Evolutionary conservation across 2,329 filamentous ascomycete species (phyloP).

Genomic region (Erysiphe pulchra): DNA sequence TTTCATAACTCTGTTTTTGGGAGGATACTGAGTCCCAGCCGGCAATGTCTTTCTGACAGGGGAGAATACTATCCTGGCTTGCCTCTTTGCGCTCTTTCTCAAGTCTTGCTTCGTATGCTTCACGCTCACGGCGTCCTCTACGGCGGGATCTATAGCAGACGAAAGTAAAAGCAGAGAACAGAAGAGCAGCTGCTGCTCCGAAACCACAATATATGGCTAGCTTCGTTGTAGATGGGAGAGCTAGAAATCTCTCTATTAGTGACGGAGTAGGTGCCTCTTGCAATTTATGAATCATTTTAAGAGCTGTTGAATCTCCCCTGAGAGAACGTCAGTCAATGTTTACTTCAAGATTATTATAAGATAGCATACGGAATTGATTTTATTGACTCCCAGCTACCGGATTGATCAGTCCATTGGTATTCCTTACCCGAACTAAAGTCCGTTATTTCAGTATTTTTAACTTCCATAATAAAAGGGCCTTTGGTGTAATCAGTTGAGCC

Average conservation of each 20-base stretch:
- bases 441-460: conserved; percentile 32
- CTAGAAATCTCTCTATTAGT: conserved; percentile 26
- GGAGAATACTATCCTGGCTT: conserved; percentile 3
- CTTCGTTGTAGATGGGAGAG: conserved; percentile 23
- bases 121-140: conserved; percentile 24
- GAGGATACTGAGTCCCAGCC: too few relatives aligned
- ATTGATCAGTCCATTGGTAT: conserved; percentile 36
- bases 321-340: conserved; percentile 5
- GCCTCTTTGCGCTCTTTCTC: conserved; percentile 11
- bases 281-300: conserved; percentile 16
- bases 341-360: not conserved
- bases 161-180: conserved; percentile 19
- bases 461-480: conserved; percentile 48
- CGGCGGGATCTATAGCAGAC: conserved; percentile 30
- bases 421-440: conserved; percentile 32
- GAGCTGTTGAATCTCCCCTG: conserved; percentile 31
- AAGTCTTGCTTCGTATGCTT: conserved; percentile 11
- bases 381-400: conserved; percentile 39
- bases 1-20: too few relatives aligned
- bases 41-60: too few relatives aligned
- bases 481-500: conserved; percentile 38
- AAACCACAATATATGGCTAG: conserved; percentile 25
- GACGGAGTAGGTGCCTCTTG: conserved; percentile 15
- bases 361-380: conserved; percentile 24
- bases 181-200: conserved; percentile 19